Evolutionary conservation across 108 stramenopile genomes (phyloP).

Genomic region (Skeletonema marinoi): DNA sequence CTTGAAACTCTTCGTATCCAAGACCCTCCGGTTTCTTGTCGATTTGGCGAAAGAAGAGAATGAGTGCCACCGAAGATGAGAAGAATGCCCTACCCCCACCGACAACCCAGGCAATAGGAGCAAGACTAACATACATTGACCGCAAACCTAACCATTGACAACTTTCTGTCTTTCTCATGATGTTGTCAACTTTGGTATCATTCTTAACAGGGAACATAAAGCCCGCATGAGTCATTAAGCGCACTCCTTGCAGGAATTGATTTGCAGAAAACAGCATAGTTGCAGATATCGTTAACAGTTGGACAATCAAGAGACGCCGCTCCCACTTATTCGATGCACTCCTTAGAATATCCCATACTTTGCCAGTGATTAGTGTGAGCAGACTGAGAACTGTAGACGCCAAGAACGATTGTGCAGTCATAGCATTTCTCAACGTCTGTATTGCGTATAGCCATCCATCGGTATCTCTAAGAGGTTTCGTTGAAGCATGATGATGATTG

Average conservation of each 20-base stretch:
- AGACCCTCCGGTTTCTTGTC: too few species aligned
- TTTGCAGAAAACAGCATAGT: constrained; percentile 17
- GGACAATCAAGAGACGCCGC: constrained; percentile 2
- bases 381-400: constrained; percentile 17
- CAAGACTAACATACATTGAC: constrained; percentile 16
- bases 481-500: too few species aligned
- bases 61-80: too few species aligned
- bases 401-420: constrained; percentile 9
- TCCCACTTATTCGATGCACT: neutral
- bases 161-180: constrained; percentile 27
- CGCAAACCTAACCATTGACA: constrained; percentile 21
- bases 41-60: too few species aligned
- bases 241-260: constrained; percentile 9
- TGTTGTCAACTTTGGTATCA: constrained; percentile 16
- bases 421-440: constrained; percentile 24
- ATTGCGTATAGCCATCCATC: constrained; percentile 24
- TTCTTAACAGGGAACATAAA: constrained; percentile 27
- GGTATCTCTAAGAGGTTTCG: neutral
- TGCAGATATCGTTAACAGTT: neutral
- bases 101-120: constrained; percentile 10
- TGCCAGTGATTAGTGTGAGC: constrained; percentile 21
- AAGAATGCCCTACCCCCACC: constrained; percentile 10
- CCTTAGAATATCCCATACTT: constrained; percentile 14
- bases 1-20: too few species aligned
- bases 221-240: constrained; percentile 22